A percentile compares a stretch with the other conserved stretches of the same genome.
Evolutionary conservation across 768 basidiomycete species (phyloP).

Genomic region (Mrakia hoshinonis): DNA sequence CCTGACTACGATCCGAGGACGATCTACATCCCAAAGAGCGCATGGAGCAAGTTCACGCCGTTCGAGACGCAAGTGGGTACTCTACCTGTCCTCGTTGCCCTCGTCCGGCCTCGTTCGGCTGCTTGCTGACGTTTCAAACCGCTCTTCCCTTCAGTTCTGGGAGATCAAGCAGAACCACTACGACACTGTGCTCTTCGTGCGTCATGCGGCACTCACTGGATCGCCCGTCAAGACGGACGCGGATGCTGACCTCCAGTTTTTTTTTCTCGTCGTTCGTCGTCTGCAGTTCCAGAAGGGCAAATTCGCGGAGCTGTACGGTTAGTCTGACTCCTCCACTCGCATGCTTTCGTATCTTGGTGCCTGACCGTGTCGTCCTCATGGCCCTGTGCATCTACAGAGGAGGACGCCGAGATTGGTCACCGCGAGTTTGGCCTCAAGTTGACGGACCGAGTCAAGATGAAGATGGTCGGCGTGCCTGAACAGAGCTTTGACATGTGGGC

Average conservation of each 20-base stretch:
- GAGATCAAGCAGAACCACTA: slow-evolving; percentile 96
- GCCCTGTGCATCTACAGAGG: background rate
- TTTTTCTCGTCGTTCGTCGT: slow-evolving; percentile 45
- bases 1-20: slow-evolving; percentile 86
- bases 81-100: background rate
- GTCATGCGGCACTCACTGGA: background rate
- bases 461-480: slow-evolving; percentile 98
- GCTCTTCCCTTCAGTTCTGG: slow-evolving; percentile 40
- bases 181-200: slow-evolving; percentile 58
- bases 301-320: slow-evolving; percentile 57
- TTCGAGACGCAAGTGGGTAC: slow-evolving; percentile 74
- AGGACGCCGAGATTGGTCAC: slow-evolving; percentile 55
- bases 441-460: slow-evolving; percentile 86
- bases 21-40: slow-evolving; percentile 62
- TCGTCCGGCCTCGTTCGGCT: slow-evolving; percentile 19
- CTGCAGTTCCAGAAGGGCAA: slow-evolving; percentile 96
- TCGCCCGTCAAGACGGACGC: background rate
- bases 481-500: slow-evolving; percentile 61
- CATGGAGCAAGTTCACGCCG: slow-evolving; percentile 78
- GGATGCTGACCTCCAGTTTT: background rate
- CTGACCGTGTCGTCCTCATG: background rate
- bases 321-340: slow-evolving; percentile 31
- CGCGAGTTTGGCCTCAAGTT: slow-evolving; percentile 86
- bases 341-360: too few species aligned
- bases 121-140: slow-evolving; percentile 46